Evolutionary conservation across 192 early-diverging fungal species (phyloP).

Genomic region (Podila horticola): DNA sequence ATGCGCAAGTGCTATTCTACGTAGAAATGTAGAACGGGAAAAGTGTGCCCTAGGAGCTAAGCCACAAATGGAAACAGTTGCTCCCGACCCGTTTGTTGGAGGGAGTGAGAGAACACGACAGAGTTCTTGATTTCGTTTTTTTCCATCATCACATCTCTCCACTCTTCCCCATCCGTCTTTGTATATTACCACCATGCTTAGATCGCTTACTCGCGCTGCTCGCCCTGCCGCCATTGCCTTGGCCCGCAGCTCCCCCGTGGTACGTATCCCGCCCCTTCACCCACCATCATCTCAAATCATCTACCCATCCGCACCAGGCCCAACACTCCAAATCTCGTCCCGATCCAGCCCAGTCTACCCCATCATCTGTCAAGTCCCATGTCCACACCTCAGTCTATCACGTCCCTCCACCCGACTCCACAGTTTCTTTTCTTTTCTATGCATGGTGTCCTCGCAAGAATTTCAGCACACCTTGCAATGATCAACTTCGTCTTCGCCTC

Average conservation of each 20-base stretch:
- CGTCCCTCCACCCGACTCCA: not conserved
- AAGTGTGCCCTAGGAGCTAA: too few relatives aligned
- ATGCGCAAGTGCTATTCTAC: too few relatives aligned
- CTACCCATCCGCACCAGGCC: not conserved
- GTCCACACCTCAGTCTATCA: not conserved
- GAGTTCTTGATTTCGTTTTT: constrained; percentile 5
- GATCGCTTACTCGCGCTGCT: constrained; percentile 62
- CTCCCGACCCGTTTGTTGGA: too few relatives aligned
- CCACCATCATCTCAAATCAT: not conserved
- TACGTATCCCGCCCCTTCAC: constrained; percentile 29
- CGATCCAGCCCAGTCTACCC: not conserved
- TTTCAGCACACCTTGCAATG: too few relatives aligned
- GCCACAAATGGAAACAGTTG: too few relatives aligned
- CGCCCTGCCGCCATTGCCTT: constrained; percentile 55
- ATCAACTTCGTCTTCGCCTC: too few relatives aligned
- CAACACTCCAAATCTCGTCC: constrained; percentile 1
- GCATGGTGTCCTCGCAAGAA: too few relatives aligned
- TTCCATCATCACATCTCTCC: constrained; percentile 10
- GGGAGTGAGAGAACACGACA: not conserved
- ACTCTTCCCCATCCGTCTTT: constrained; percentile 20
- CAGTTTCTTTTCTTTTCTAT: too few relatives aligned
- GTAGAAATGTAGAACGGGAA: too few relatives aligned
- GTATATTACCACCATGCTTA: constrained; percentile 56
- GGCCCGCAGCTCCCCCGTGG: constrained; percentile 60
- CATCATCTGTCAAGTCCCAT: not conserved